A percentile compares a stretch with the other conserved stretches of the same genome.
Conservation (phyloP, 306 rosid genomes). For the Castanea crenata region DNA sequence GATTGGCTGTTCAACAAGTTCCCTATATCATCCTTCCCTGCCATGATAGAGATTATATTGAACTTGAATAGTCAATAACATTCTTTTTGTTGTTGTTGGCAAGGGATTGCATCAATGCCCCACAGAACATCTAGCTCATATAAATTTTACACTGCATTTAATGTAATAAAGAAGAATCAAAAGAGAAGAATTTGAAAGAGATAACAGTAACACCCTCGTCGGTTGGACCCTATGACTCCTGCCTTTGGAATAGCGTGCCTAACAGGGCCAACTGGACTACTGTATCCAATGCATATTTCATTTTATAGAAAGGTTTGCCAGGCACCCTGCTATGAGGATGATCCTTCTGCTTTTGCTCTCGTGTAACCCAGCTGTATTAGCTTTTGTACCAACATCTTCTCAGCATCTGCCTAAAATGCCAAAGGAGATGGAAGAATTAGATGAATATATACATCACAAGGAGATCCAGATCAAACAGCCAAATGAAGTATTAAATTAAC, state of each 20-base stretch:
- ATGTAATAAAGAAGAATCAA: neutral
- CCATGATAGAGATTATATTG: neutral
- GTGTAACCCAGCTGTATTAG: conserved; percentile 65
- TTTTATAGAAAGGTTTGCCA: neutral
- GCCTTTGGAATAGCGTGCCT: neutral
- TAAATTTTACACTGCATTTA: neutral
- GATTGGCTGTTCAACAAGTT: neutral
- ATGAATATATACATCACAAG: neutral
- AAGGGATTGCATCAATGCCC: neutral
- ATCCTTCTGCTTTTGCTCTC: conserved; percentile 43
- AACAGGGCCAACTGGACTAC: neutral
- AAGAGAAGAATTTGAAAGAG: neutral
- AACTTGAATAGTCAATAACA: neutral
- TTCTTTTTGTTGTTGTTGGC: neutral
- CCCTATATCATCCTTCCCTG: neutral
- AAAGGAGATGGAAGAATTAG: conserved; percentile 10
- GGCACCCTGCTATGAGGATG: conserved; percentile 27
- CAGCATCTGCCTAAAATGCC: conserved; percentile 71
- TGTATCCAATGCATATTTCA: neutral
- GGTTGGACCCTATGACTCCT: neutral
- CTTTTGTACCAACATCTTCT: conserved; percentile 73
- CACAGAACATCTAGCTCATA: neutral
- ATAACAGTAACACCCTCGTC: neutral
- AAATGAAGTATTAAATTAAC: neutral
- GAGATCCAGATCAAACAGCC: neutral